A percentile compares a stretch with the other conserved stretches of the same genome.
Evolutionary conservation across 1,139 yeast species (phyloP).

Genomic region (Debaryomyces robertsiae): DNA sequence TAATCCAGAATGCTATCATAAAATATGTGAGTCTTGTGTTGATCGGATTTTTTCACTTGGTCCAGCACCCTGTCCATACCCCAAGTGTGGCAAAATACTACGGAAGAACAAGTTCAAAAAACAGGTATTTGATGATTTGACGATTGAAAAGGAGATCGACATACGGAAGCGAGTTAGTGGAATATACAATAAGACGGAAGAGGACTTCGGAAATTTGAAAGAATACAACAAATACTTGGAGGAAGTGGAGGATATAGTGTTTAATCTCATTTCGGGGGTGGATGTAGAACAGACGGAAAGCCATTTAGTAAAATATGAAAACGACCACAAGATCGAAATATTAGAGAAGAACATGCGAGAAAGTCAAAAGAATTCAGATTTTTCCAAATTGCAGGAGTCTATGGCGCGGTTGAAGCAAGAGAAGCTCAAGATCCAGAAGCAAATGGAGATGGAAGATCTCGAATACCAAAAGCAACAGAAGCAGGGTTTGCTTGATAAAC

Average conservation of each 20-base stretch:
- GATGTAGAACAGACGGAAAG: constrained; percentile 75
- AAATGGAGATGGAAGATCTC: constrained; percentile 68
- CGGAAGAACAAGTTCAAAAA: constrained; percentile 88
- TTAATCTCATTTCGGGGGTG: constrained; percentile 69
- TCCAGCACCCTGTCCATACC: constrained; percentile 96
- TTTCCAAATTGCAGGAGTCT: constrained; percentile 58
- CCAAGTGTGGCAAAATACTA: constrained; percentile 83
- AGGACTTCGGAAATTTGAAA: constrained; percentile 62
- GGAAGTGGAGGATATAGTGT: constrained; percentile 77
- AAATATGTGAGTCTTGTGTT: constrained; percentile 95
- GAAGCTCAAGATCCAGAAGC: constrained; percentile 63
- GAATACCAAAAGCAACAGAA: constrained; percentile 58
- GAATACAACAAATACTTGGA: constrained; percentile 80
- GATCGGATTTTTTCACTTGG: constrained; percentile 92
- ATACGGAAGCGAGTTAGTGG: constrained; percentile 75
- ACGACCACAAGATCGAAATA: constrained; percentile 73
- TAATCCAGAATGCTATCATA: constrained; percentile 97
- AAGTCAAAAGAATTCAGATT: constrained; percentile 68
- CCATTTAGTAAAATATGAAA: constrained; percentile 70
- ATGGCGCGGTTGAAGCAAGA: constrained; percentile 61
- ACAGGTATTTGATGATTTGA: constrained; percentile 88
- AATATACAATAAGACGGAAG: constrained; percentile 79
- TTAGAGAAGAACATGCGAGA: constrained; percentile 64
- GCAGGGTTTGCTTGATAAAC: constrained; percentile 69
- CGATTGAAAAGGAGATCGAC: constrained; percentile 90